phyloP scores from a whole-genome alignment of 164 flowering plant species.

The Vitis amurensis region DNA sequence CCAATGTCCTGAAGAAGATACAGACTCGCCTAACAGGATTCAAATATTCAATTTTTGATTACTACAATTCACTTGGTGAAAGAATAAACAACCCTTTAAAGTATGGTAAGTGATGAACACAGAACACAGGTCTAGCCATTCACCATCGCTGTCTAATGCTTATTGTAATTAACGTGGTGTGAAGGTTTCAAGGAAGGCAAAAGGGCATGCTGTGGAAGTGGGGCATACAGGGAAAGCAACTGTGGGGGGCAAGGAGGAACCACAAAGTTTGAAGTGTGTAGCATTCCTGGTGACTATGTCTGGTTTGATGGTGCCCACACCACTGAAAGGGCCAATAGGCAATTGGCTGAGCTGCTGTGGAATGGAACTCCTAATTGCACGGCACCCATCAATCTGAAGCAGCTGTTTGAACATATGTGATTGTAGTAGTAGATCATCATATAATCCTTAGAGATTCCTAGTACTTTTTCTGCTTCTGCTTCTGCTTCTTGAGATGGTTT shows the following conservation, averaged over 20 bases:
- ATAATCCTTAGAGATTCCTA: neutral
- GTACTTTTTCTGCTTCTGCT: neutral
- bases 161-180: neutral
- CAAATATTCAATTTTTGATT: conserved; percentile 12
- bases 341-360: conserved; percentile 24
- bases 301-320: conserved; percentile 27
- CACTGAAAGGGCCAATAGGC: conserved; percentile 19
- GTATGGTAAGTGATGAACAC: conserved; percentile 9
- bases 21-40: conserved; percentile 16
- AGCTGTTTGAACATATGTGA: conserved; percentile 13
- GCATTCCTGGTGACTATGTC: conserved; percentile 20
- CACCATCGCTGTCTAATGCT: neutral
- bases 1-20: conserved; percentile 12
- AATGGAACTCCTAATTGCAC: conserved; percentile 12
- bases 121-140: neutral
- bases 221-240: conserved; percentile 28
- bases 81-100: conserved; percentile 12
- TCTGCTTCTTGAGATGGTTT: neutral
- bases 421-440: neutral
- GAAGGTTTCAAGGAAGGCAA: conserved; percentile 37
- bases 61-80: neutral
- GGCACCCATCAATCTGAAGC: conserved; percentile 25
- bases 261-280: conserved; percentile 22
- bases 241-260: conserved; percentile 25
- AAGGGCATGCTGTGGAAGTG: conserved; percentile 43